phyloP scores from a whole-genome alignment of 768 basidiomycete genomes.

The Boletus vermiculosoides region DNA sequence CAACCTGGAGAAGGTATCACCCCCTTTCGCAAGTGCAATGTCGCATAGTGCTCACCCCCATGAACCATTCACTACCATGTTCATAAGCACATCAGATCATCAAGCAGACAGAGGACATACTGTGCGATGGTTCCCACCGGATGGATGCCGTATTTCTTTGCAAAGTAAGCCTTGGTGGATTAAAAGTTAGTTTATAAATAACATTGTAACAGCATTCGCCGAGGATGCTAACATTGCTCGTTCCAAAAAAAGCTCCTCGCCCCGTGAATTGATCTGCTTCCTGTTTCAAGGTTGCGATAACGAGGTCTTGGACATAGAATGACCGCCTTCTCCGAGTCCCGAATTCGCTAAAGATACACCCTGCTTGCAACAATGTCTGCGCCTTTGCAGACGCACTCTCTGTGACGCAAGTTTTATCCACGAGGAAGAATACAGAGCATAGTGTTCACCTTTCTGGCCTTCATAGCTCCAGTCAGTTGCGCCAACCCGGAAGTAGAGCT shows the following conservation, averaged over 20 bases:
- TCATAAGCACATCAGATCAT: slow-evolving; percentile 4
- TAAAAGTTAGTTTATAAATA: neutral
- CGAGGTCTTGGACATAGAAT: slow-evolving; percentile 71
- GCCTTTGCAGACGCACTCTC: slow-evolving; percentile 77
- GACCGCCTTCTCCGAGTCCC: slow-evolving; percentile 82
- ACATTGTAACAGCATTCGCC: neutral
- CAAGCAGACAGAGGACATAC: slow-evolving; percentile 44
- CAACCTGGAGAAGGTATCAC: slow-evolving; percentile 49
- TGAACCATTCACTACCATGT: slow-evolving; percentile 76
- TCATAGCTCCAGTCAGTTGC: slow-evolving; percentile 82
- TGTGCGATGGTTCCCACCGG: slow-evolving; percentile 86
- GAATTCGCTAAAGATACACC: slow-evolving; percentile 79
- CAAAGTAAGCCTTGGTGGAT: slow-evolving; percentile 70
- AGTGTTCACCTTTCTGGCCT: slow-evolving; percentile 65
- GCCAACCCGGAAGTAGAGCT: slow-evolving; percentile 78
- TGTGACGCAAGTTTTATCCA: slow-evolving; percentile 29
- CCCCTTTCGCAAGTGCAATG: neutral
- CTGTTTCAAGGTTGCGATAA: slow-evolving; percentile 65
- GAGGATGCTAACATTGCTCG: slow-evolving; percentile 72
- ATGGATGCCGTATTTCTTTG: slow-evolving; percentile 61
- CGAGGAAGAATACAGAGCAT: neutral
- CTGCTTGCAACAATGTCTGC: slow-evolving; percentile 54
- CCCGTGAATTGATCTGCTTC: slow-evolving; percentile 53
- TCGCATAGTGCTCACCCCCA: slow-evolving; percentile 57
- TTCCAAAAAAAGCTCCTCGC: slow-evolving; percentile 58